Conservation (phyloP, 2,329 filamentous ascomycete genomes). For the Penicillium sp. region DNA sequence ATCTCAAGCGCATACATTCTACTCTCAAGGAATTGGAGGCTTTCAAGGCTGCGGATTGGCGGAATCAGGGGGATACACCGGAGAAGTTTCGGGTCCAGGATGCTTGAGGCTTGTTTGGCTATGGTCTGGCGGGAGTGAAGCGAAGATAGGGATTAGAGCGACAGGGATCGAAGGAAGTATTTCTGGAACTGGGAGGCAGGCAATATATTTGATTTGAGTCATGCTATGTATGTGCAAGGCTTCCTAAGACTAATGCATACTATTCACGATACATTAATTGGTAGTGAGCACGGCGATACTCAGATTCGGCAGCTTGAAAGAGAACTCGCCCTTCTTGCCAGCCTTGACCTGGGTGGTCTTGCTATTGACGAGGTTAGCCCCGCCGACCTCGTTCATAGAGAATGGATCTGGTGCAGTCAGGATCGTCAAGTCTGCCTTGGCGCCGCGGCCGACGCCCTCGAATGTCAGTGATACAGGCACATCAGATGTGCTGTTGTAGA, state of each 20-base stretch:
- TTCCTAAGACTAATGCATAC: background rate
- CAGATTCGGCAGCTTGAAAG: slow-evolving; percentile 28
- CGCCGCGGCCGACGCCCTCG: slow-evolving; percentile 35
- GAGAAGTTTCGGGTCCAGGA: background rate
- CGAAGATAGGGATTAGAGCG: background rate
- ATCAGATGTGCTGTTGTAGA: slow-evolving; percentile 49
- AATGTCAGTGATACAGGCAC: slow-evolving; percentile 39
- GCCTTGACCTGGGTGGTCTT: slow-evolving; percentile 24
- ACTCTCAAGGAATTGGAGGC: background rate
- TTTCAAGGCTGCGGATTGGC: background rate
- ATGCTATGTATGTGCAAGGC: background rate
- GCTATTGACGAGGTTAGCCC: slow-evolving; percentile 22
- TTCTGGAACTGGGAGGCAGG: background rate
- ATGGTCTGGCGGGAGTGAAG: background rate
- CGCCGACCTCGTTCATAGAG: slow-evolving; percentile 34
- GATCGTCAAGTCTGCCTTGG: slow-evolving; percentile 43
- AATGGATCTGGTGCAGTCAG: slow-evolving; percentile 40
- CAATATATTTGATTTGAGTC: background rate
- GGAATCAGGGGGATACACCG: background rate
- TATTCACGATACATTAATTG: slow-evolving; percentile 3
- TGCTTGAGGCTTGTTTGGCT: background rate
- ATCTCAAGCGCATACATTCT: background rate
- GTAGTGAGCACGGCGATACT: slow-evolving; percentile 32
- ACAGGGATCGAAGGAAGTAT: background rate
- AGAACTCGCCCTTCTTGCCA: slow-evolving; percentile 28